A percentile compares a stretch with the other conserved stretches of the same genome.
phyloP scores from a whole-genome alignment of 108 stramenopile species.

The Nannochloropsis salina region DNA sequence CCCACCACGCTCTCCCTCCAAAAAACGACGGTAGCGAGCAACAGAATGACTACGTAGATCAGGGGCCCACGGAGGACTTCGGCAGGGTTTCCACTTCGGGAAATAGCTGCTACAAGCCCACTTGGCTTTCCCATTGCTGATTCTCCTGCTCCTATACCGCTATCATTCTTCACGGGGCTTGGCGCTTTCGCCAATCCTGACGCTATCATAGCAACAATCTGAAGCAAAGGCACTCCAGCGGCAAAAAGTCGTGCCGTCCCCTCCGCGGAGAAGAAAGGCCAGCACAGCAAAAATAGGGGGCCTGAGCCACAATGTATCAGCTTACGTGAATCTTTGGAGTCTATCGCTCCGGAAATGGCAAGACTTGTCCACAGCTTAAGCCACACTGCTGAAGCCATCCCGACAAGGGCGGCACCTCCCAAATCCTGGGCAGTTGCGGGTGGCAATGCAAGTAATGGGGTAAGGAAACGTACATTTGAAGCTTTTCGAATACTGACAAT shows the following conservation, averaged over 20 bases:
- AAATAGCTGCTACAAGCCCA: conserved; percentile 25
- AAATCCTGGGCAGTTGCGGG: background rate
- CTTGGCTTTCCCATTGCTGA: conserved; percentile 9
- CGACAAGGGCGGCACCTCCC: background rate
- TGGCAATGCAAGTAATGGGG: background rate
- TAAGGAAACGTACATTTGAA: background rate
- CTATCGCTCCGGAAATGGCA: conserved; percentile 23
- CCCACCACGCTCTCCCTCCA: conserved; percentile 47
- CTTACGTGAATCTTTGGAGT: conserved; percentile 48
- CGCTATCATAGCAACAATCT: conserved; percentile 23
- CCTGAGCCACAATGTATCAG: conserved; percentile 51
- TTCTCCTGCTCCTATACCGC: too few species aligned
- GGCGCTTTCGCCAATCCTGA: background rate
- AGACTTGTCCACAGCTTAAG: conserved; percentile 44
- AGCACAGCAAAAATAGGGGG: conserved; percentile 49
- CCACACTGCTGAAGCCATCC: conserved; percentile 26
- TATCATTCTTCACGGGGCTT: background rate
- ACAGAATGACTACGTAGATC: conserved; percentile 47
- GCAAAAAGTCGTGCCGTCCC: conserved; percentile 45
- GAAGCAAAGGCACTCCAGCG: conserved; percentile 47
- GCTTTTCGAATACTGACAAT: too few species aligned
- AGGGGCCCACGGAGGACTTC: conserved; percentile 57
- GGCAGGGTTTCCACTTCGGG: conserved; percentile 29
- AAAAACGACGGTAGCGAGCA: conserved; percentile 28
- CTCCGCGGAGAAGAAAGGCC: conserved; percentile 51